A percentile compares a stretch with the other conserved stretches of the same genome.
These are phyloP conservation scores for Trichosporon asahii DNA, from an alignment of 1,284 basidiomycete species.

Conservation along the genomic window DNA sequence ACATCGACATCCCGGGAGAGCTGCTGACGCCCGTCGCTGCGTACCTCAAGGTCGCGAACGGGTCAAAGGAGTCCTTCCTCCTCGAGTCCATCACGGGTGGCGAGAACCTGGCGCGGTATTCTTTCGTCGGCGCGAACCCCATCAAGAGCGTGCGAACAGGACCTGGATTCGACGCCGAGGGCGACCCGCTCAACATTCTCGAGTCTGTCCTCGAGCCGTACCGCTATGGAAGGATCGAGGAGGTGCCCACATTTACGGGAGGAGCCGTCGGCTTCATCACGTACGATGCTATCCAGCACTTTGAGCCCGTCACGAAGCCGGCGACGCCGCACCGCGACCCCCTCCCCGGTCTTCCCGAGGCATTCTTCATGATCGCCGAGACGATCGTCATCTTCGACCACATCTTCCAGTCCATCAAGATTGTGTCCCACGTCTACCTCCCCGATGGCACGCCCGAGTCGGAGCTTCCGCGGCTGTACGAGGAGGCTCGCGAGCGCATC, in stretches of 20 bases:
- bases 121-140: slow-evolving; percentile 96
- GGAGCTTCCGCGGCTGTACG: slow-evolving; percentile 74
- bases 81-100: slow-evolving; percentile 88
- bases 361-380: slow-evolving; percentile 94
- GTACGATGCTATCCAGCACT: slow-evolving; percentile 94
- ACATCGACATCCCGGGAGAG: slow-evolving; percentile 88
- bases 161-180: slow-evolving; percentile 71
- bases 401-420: slow-evolving; percentile 88
- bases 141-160: slow-evolving; percentile 89
- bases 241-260: slow-evolving; percentile 88
- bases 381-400: slow-evolving; percentile 96
- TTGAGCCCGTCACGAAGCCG: slow-evolving; percentile 81
- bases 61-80: slow-evolving; percentile 87
- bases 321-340: slow-evolving; percentile 65
- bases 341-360: slow-evolving; percentile 81
- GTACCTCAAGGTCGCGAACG: slow-evolving; percentile 87
- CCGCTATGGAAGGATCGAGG: slow-evolving; percentile 84
- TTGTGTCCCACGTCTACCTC: slow-evolving; percentile 91
- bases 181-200: slow-evolving; percentile 81
- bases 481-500: slow-evolving; percentile 74
- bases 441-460: slow-evolving; percentile 55
- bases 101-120: slow-evolving; percentile 87
- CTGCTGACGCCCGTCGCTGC: slow-evolving; percentile 96
- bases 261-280: slow-evolving; percentile 97
- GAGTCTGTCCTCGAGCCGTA: slow-evolving; percentile 84